Percentiles rank a stretch among this genome's conserved stretches.
Conservation (phyloP, 2,329 filamentous ascomycete species). For the Bipolaris cookei region DNA sequence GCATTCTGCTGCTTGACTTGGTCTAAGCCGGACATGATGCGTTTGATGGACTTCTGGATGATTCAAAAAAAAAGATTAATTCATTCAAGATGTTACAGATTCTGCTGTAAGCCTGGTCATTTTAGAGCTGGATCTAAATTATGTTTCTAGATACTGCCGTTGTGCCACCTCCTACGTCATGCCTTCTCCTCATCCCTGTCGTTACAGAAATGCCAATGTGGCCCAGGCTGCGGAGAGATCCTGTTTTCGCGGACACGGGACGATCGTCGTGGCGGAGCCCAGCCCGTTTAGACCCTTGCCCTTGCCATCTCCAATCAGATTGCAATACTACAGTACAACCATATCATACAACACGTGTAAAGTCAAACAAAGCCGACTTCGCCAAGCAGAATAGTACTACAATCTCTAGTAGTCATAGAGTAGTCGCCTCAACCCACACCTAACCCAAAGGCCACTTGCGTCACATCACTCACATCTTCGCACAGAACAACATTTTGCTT, state of each 20-base stretch:
- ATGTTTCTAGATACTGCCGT: slow-evolving; percentile 16
- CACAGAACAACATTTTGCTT: slow-evolving; percentile 7
- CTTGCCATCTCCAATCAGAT: slow-evolving; percentile 6
- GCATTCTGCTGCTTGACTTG: slow-evolving; percentile 53
- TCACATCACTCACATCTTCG: background rate
- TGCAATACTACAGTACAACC: background rate
- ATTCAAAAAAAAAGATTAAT: background rate
- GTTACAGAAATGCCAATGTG: slow-evolving; percentile 15
- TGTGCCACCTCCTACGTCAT: slow-evolving; percentile 29
- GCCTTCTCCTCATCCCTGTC: slow-evolving; percentile 20
- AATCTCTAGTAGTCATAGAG: background rate
- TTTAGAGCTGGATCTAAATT: background rate
- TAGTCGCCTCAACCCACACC: no score
- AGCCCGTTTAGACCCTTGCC: slow-evolving; percentile 9
- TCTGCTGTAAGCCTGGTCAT: no score
- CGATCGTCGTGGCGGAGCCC: slow-evolving; percentile 21
- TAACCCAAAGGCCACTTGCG: background rate
- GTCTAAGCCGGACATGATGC: slow-evolving; percentile 44
- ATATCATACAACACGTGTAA: no score
- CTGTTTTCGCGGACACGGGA: slow-evolving; percentile 26
- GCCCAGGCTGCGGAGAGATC: slow-evolving; percentile 23
- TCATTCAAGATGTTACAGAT: background rate
- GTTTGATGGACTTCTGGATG: background rate
- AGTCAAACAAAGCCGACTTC: background rate
- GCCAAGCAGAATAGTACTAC: background rate